Conservation (phyloP, 2,329 filamentous ascomycete genomes). For the Aspergillus brunneoviolaceus region DNA sequence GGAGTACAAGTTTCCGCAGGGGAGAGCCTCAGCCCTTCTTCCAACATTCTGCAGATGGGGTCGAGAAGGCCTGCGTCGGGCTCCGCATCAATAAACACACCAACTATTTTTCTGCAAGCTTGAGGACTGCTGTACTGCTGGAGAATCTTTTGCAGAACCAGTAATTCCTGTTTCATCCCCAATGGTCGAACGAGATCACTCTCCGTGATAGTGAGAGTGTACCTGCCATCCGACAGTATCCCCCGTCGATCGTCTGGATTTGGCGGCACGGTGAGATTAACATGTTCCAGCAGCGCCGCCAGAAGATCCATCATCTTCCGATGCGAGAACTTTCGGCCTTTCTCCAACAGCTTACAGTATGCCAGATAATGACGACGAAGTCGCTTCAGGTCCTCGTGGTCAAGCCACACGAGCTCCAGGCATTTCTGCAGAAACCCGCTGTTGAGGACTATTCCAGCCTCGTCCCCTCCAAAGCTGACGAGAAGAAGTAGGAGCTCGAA, state of each 20-base stretch:
- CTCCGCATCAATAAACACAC: slow-evolving; percentile 55
- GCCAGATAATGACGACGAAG: slow-evolving; percentile 55
- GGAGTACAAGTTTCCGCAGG: slow-evolving; percentile 51
- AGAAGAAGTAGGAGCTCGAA: slow-evolving; percentile 71
- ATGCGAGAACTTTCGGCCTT: slow-evolving; percentile 48
- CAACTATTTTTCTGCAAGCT: slow-evolving; percentile 58
- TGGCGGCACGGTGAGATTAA: slow-evolving; percentile 38
- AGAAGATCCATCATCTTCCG: slow-evolving; percentile 45
- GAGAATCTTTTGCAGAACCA: slow-evolving; percentile 62
- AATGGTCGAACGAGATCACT: slow-evolving; percentile 33
- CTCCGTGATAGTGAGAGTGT: slow-evolving; percentile 36
- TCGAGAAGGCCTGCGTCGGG: slow-evolving; percentile 49
- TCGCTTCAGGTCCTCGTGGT: slow-evolving; percentile 50
- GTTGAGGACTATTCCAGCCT: slow-evolving; percentile 60
- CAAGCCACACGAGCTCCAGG: slow-evolving; percentile 62
- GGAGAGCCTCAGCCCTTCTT: slow-evolving; percentile 55
- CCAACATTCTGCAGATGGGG: slow-evolving; percentile 55
- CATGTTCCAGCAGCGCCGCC: slow-evolving; percentile 35
- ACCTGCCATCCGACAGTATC: slow-evolving; percentile 28
- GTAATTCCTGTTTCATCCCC: slow-evolving; percentile 34
- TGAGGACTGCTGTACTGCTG: slow-evolving; percentile 58
- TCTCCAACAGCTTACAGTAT: slow-evolving; percentile 46
- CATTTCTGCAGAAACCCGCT: slow-evolving; percentile 60
- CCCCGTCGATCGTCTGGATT: slow-evolving; percentile 28
- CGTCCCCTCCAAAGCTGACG: slow-evolving; percentile 59